These are phyloP conservation scores for Aureobasidium lini DNA, from an alignment of 2,329 filamentous ascomycete species.

Conservation along the genomic window DNA sequence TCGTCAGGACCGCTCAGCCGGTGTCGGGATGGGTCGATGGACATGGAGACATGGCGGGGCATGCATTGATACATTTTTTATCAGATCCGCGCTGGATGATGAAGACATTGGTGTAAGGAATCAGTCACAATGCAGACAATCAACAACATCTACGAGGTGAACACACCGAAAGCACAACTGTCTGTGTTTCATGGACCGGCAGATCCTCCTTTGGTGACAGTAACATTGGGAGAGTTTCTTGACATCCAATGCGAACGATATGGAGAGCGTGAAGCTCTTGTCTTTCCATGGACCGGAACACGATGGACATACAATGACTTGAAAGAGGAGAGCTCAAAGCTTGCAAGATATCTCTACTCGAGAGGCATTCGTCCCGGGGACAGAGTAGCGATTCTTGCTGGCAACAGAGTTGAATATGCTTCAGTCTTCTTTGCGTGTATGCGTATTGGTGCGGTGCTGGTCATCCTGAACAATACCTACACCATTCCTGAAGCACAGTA, in stretches of 20 bases:
- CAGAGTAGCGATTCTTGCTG: constrained; percentile 66
- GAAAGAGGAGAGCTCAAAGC: constrained; percentile 31
- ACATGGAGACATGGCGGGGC: neutral
- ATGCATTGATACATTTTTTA: constrained; percentile 14
- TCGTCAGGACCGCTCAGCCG: neutral
- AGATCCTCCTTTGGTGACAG: constrained; percentile 60
- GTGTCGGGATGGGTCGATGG: constrained; percentile 2
- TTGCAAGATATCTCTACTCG: constrained; percentile 47
- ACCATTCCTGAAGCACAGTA: constrained; percentile 65
- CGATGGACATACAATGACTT: constrained; percentile 56
- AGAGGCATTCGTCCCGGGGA: constrained; percentile 62
- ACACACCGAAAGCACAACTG: neutral
- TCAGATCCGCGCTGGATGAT: constrained; percentile 10
- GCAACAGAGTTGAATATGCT: constrained; percentile 51
- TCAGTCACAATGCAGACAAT: constrained; percentile 12
- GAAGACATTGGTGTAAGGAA: constrained; percentile 2
- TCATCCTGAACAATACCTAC: constrained; percentile 78
- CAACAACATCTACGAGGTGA: constrained; percentile 7
- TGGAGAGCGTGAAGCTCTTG: constrained; percentile 58
- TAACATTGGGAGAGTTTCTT: constrained; percentile 66
- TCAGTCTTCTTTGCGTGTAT: constrained; percentile 67
- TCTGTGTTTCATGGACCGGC: constrained; percentile 61
- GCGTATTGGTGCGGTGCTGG: constrained; percentile 44
- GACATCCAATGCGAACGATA: constrained; percentile 62
- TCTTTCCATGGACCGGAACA: constrained; percentile 68